A percentile compares a stretch with the other conserved stretches of the same genome.
These are phyloP conservation scores for Lasiosphaeria miniovina DNA, from an alignment of 495 filamentous ascomycete genomes.

Conservation along the genomic window DNA sequence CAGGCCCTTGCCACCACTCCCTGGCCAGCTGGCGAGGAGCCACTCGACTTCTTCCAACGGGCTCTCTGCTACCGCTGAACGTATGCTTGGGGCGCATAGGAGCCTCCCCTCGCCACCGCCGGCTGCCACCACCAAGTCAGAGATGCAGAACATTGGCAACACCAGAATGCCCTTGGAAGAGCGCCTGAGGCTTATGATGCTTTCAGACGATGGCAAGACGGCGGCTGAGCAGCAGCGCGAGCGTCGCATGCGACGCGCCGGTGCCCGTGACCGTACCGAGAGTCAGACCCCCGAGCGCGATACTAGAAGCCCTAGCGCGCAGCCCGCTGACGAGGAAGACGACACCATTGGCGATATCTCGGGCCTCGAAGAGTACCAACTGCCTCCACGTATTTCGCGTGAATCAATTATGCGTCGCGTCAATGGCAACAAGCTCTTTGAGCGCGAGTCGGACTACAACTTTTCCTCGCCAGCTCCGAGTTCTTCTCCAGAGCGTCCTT, in stretches of 20 bases:
- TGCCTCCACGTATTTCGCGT: constrained; percentile 78
- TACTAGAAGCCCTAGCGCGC: constrained; percentile 36
- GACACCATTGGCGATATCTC: constrained; percentile 55
- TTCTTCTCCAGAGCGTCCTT: constrained; percentile 48
- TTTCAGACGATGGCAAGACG: constrained; percentile 57
- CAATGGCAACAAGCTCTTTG: constrained; percentile 61
- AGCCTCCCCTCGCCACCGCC: constrained; percentile 65
- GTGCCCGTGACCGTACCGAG: constrained; percentile 41
- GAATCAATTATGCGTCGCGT: constrained; percentile 90
- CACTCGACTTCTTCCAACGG: constrained; percentile 40
- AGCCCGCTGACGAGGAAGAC: constrained; percentile 38
- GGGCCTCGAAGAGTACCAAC: constrained; percentile 55
- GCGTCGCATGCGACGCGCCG: constrained; percentile 56
- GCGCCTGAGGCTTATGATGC: constrained; percentile 77
- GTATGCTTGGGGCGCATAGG: constrained; percentile 56
- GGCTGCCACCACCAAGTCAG: constrained; percentile 63
- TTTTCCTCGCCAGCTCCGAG: constrained; percentile 57
- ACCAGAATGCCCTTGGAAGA: constrained; percentile 78
- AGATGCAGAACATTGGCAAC: constrained; percentile 65
- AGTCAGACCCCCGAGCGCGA: constrained; percentile 51
- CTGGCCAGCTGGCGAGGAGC: constrained; percentile 42
- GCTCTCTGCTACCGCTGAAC: constrained; percentile 62
- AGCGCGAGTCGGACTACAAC: constrained; percentile 59
- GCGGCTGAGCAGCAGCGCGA: constrained; percentile 58
- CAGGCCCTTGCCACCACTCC: constrained; percentile 72